Conservation (phyloP, 352 stramenopile genomes). For the Pythium dissotocum region DNA sequence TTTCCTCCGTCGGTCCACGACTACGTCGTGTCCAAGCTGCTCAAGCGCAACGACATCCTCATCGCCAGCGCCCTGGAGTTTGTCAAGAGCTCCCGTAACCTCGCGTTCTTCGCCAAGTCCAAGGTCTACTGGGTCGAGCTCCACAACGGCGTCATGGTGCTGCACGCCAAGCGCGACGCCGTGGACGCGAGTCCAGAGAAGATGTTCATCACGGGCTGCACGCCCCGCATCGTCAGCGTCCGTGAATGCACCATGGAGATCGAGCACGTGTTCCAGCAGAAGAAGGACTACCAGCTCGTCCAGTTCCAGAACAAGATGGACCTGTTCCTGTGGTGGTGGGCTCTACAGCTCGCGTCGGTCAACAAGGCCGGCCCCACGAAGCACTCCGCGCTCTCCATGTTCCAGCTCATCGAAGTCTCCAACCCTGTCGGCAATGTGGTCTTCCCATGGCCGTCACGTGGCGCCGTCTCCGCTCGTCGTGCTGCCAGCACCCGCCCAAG, state of each 20-base stretch:
- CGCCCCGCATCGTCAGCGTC: constrained; percentile 54
- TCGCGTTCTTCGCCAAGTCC: constrained; percentile 11
- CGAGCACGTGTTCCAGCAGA: constrained; percentile 59
- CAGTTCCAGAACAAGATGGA: constrained; percentile 55
- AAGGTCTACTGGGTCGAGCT: constrained; percentile 61
- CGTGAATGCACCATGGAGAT: constrained; percentile 53
- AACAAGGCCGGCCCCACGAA: constrained; percentile 43
- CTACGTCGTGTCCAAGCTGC: constrained; percentile 41
- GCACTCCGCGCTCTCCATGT: constrained; percentile 39
- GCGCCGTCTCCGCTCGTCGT: background rate
- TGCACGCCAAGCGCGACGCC: constrained; percentile 57
- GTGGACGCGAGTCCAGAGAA: constrained; percentile 58
- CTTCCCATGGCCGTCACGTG: constrained; percentile 45
- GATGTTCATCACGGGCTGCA: constrained; percentile 37
- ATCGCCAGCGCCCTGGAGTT: constrained; percentile 52
- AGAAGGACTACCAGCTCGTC: constrained; percentile 36
- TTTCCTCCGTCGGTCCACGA: constrained; percentile 23
- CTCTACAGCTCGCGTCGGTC: constrained; percentile 58
- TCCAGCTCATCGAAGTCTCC: constrained; percentile 54
- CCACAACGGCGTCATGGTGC: constrained; percentile 65
- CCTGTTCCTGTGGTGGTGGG: constrained; percentile 82
- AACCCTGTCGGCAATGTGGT: constrained; percentile 62
- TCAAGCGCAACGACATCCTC: constrained; percentile 47
- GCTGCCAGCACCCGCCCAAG: constrained; percentile 22
- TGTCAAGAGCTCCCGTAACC: constrained; percentile 14